Conservation (phyloP, 306 rosid genomes). For the Carpinus viminea region DNA sequence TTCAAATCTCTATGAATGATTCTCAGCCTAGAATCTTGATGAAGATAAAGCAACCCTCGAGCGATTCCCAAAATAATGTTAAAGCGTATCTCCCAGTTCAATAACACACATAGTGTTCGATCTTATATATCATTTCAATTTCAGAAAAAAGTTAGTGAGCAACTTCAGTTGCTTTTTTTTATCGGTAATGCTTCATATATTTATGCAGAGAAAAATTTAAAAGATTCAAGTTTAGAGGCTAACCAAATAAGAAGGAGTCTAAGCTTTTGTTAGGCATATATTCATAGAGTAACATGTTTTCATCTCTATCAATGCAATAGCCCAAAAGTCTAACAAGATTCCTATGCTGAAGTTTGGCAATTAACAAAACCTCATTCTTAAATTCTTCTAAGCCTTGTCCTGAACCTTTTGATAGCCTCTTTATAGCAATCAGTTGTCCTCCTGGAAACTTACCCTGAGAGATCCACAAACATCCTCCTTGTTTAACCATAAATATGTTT, state of each 20-base stretch:
- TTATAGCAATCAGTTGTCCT: slow-evolving; percentile 21
- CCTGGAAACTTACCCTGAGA: slow-evolving; percentile 21
- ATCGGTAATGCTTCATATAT: background rate
- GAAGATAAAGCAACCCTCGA: slow-evolving; percentile 33
- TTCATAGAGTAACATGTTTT: slow-evolving; percentile 18
- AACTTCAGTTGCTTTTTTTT: background rate
- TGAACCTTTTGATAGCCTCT: slow-evolving; percentile 14
- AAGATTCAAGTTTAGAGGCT: background rate
- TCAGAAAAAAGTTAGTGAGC: background rate
- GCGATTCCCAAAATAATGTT: slow-evolving; percentile 23
- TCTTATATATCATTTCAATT: background rate
- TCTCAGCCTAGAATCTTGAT: slow-evolving; percentile 32
- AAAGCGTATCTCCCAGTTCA: slow-evolving; percentile 25
- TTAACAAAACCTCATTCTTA: slow-evolving; percentile 20
- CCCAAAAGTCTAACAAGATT: slow-evolving; percentile 15
- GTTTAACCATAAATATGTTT: background rate
- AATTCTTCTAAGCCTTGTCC: slow-evolving; percentile 25
- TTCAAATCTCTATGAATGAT: slow-evolving; percentile 32
- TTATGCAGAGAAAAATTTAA: background rate
- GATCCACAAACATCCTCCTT: background rate
- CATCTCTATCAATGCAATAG: slow-evolving; percentile 13
- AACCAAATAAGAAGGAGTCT: slow-evolving; percentile 21
- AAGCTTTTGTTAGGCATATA: slow-evolving; percentile 30
- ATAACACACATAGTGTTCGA: slow-evolving; percentile 14
- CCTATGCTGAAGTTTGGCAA: slow-evolving; percentile 26